Conservation (phyloP, 345 rosid genomes). For the Salix viminalis region DNA sequence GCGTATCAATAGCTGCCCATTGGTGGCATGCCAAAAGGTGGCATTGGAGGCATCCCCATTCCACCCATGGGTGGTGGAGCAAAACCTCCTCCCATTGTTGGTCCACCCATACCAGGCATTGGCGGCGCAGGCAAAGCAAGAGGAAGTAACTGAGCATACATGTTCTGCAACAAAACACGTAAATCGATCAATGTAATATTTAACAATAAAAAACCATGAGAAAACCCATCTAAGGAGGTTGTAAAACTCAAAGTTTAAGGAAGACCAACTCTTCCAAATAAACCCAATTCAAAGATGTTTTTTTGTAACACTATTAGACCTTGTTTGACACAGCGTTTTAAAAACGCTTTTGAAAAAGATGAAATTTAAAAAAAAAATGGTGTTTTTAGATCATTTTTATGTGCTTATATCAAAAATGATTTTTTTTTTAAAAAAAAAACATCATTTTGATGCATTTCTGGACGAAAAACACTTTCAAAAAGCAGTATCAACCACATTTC, state of each 20-base stretch:
- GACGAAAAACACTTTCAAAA: no score
- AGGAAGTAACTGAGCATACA: slow-evolving; percentile 30
- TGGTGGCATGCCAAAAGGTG: slow-evolving; percentile 28
- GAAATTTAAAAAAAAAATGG: no score
- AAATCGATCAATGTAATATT: neutral
- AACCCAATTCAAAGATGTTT: neutral
- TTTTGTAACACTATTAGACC: no score
- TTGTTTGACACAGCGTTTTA: no score
- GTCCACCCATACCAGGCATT: slow-evolving; percentile 29
- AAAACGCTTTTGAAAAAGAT: no score
- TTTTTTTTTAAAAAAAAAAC: no score
- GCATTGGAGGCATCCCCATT: slow-evolving; percentile 32
- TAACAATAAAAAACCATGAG: neutral
- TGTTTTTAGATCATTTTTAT: no score
- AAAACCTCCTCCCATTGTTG: slow-evolving; percentile 25
- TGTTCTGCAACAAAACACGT: slow-evolving; percentile 17
- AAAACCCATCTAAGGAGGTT: neutral
- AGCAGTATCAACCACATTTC: no score
- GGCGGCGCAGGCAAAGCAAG: slow-evolving; percentile 29
- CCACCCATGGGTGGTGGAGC: slow-evolving; percentile 25
- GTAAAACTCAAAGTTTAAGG: neutral
- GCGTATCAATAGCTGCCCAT: slow-evolving; percentile 23
- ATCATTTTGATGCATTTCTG: no score
- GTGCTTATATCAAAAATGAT: no score
- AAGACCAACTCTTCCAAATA: neutral